These are phyloP conservation scores for Coccomyxa sp. DNA, from an alignment of 139 green algal genomes.

Conservation along the genomic window DNA sequence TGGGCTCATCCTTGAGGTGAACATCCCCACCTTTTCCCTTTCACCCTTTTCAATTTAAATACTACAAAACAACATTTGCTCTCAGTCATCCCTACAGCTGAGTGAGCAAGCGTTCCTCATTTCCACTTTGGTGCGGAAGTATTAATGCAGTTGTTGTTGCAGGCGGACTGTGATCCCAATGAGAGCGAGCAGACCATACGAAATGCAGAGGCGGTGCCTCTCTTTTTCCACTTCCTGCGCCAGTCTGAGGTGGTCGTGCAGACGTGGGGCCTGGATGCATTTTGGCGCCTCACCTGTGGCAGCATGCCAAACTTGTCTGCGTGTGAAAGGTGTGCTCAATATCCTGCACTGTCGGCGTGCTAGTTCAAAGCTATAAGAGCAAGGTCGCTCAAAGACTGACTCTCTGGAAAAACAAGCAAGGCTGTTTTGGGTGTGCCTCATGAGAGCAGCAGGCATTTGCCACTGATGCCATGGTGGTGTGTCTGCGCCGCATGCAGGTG, in stretches of 20 bases:
- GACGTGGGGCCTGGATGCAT: conserved; percentile 24
- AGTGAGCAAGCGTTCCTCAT: too few species aligned
- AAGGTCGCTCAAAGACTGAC: too few species aligned
- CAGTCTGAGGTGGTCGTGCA: conserved; percentile 4
- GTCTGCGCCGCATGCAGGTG: conserved; percentile 3
- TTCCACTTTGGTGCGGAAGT: too few species aligned
- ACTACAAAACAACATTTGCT: background rate
- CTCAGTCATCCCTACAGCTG: too few species aligned
- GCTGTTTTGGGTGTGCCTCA: too few species aligned
- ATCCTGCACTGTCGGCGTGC: background rate
- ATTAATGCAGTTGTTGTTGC: background rate
- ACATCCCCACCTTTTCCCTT: background rate
- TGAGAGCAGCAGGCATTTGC: too few species aligned
- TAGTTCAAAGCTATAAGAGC: too few species aligned
- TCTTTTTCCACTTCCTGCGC: conserved; percentile 29
- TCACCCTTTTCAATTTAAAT: background rate
- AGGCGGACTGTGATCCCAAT: background rate
- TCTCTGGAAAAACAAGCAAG: too few species aligned
- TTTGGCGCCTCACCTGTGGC: conserved; percentile 21
- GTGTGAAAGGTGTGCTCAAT: conserved; percentile 12
- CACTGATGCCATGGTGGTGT: too few species aligned
- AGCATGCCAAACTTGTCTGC: conserved; percentile 36
- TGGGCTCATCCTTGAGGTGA: conserved; percentile 25
- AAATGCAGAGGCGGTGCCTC: conserved; percentile 26
- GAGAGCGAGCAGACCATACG: conserved; percentile 12